Base-by-base conservation (phyloP, 2,329 filamentous ascomycete genomes). In the Zymoseptoria tritici region DNA sequence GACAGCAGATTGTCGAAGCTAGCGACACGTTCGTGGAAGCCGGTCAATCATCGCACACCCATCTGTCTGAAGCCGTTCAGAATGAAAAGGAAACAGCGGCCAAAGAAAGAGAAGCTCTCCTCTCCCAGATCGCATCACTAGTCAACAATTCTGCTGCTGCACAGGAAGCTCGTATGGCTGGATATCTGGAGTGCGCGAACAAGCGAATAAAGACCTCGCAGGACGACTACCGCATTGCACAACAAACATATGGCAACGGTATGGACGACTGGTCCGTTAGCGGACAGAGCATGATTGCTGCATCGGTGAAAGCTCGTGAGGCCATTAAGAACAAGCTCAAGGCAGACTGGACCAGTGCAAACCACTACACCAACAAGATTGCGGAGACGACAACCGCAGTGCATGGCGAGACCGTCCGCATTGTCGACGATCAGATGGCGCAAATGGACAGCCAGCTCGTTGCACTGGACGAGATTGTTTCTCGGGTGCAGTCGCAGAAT, bases 371-470 rank as follows among this genome's bases (percentile, higher is more conserved):
- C 68, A 85, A 81, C n/a, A 86, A 88, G 5, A 93, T 99, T 67
- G 90, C 93, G 67, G 82, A 83, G 7, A 89, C 89, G 0, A 92
- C 93, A 0, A 88, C 89, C 67, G 90, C 90, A 2, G 91, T 97
- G 1, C 92, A 99, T 66, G 88, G 89, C 36, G 89, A 96, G 75
- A 97, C 93, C 0, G 85, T 96, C 29, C 87, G 87, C 6, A 93
- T 95, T 60, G 92, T 97, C 11, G 89, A 93, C 69, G 87, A 89
- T 59, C 94, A 99, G 76, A 89, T 95, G 77, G 82, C 84, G 58
- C 90, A 96, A 66, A 88, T 99, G 71, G 87, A 89, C 62, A 83
- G 81, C n/a, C 91, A 97, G 74, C 92, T 99, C 83, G 84, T 86
- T 59, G 89, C 90, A 1, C 82, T 99, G 7, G 93, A 97, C 69